Conservation (phyloP, 2,329 filamentous ascomycete species). For the Kalaharituber pfeilii region DNA sequence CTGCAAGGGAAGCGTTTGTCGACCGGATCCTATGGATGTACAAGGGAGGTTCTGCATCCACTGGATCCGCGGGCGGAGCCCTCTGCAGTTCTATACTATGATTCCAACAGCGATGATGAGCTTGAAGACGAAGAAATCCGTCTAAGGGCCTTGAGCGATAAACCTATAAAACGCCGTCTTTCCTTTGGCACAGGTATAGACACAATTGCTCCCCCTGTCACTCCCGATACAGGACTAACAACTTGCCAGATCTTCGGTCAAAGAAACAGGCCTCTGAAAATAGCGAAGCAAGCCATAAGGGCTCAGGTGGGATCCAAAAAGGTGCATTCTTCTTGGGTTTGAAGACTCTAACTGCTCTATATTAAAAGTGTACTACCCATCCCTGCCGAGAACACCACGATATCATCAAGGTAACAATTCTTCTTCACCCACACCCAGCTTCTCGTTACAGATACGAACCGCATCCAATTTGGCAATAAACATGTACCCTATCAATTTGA, state of each 20-base stretch:
- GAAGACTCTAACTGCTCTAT: neutral
- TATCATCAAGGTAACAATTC: neutral
- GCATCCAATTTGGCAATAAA: no score
- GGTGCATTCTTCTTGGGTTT: no score
- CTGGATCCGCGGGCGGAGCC: constrained; percentile 14
- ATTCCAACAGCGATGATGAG: constrained; percentile 15
- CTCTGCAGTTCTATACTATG: constrained; percentile 11
- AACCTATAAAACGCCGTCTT: neutral
- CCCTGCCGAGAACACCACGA: neutral
- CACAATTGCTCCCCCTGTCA: neutral
- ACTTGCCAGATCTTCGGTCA: neutral
- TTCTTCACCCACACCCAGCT: neutral
- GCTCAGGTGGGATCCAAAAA: neutral
- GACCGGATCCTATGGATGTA: constrained; percentile 12
- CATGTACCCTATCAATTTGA: no score
- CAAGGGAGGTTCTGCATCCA: constrained; percentile 19
- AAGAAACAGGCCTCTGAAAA: neutral
- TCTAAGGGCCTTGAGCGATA: neutral
- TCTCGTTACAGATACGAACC: no score
- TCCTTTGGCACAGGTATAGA: neutral
- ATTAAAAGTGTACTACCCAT: neutral
- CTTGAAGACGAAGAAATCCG: neutral
- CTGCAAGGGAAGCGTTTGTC: neutral
- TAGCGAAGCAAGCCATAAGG: neutral
- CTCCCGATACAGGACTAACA: neutral